phyloP scores from a whole-genome alignment of 208 protist species.

The Crithidia fasciculata region DNA sequence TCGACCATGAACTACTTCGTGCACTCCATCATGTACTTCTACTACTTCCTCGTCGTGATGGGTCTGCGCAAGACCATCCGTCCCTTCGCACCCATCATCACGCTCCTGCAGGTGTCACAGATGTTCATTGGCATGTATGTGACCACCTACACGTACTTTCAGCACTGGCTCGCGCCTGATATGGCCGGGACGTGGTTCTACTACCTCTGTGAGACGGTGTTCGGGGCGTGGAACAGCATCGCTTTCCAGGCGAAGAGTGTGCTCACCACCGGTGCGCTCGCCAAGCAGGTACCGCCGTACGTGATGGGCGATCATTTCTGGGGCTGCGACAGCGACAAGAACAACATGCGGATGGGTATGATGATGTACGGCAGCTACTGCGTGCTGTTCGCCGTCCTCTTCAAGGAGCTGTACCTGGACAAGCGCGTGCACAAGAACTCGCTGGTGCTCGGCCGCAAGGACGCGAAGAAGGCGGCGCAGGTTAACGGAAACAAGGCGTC shows the following conservation, averaged over 20 bases:
- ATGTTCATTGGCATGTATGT: slow-evolving; percentile 90
- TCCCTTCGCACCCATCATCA: slow-evolving; percentile 79
- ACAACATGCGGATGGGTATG: slow-evolving; percentile 55
- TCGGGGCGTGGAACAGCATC: slow-evolving; percentile 9
- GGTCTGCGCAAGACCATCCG: slow-evolving; percentile 57
- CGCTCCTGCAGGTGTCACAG: slow-evolving; percentile 84
- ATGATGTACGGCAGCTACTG: slow-evolving; percentile 92
- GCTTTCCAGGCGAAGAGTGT: slow-evolving; percentile 17
- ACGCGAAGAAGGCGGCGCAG: background rate
- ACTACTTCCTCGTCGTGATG: slow-evolving; percentile 81
- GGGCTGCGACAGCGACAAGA: slow-evolving; percentile 50
- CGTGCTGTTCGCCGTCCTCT: slow-evolving; percentile 84
- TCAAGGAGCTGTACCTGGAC: slow-evolving; percentile 43
- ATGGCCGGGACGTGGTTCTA: slow-evolving; percentile 22
- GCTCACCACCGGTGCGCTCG: slow-evolving; percentile 42
- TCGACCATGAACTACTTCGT: slow-evolving; percentile 92
- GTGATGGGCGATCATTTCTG: slow-evolving; percentile 32
- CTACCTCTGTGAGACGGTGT: slow-evolving; percentile 8
- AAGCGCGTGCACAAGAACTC: slow-evolving; percentile 21
- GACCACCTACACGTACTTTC: slow-evolving; percentile 48
- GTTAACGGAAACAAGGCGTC: background rate
- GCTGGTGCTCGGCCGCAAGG: slow-evolving; percentile 23
- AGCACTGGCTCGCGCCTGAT: slow-evolving; percentile 36
- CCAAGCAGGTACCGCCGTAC: slow-evolving; percentile 42
- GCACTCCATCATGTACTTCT: slow-evolving; percentile 95